Evolutionary conservation across 331 rosid genomes (phyloP).

Genomic region (Cucumis variabilis): DNA sequence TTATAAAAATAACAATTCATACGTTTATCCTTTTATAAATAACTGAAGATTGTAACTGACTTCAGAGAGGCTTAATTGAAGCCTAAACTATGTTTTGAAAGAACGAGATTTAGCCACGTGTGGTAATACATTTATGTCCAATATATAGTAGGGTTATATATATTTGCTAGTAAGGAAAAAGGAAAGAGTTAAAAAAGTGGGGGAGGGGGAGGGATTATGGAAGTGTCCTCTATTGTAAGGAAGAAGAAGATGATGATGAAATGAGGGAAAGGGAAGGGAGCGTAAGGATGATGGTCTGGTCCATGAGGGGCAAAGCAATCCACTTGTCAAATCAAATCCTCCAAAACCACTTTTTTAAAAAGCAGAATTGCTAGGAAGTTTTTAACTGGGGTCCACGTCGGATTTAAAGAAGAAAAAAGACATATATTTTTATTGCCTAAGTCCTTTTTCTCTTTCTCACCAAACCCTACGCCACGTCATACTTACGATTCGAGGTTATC

Average conservation of each 20-base stretch:
- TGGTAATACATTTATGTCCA: too few relatives aligned
- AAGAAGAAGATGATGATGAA: background rate
- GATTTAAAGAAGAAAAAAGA: too few relatives aligned
- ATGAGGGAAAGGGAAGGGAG: background rate
- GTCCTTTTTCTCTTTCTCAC: background rate
- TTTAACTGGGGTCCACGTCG: background rate
- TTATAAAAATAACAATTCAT: too few relatives aligned
- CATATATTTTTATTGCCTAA: background rate
- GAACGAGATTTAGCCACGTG: background rate
- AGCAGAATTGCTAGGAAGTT: background rate
- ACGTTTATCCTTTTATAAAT: too few relatives aligned
- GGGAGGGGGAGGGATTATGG: background rate
- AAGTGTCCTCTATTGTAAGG: background rate
- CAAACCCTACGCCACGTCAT: background rate
- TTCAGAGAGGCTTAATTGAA: too few relatives aligned
- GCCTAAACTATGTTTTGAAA: too few relatives aligned
- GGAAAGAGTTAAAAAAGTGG: background rate
- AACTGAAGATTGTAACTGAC: too few relatives aligned
- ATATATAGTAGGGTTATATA: too few relatives aligned
- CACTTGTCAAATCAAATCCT: background rate
- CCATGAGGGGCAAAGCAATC: background rate
- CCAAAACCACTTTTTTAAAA: background rate
- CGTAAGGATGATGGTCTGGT: background rate
- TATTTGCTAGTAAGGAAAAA: too few relatives aligned
- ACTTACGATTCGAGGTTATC: background rate